A percentile compares a stretch with the other conserved stretches of the same genome.
Evolutionary conservation across 306 rosid genomes (phyloP).

Genomic region (Corylus heterophylla): DNA sequence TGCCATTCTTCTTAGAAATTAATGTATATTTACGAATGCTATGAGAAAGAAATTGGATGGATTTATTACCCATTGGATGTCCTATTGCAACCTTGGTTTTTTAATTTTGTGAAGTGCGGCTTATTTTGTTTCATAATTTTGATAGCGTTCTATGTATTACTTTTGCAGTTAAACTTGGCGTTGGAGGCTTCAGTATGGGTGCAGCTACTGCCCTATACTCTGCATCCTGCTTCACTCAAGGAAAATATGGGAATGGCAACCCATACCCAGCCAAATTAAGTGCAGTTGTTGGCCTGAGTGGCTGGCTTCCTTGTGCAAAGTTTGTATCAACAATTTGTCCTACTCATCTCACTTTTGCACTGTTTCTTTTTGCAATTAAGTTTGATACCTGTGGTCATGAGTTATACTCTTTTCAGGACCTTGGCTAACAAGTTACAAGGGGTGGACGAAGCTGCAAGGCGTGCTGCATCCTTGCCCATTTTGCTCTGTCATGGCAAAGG

Average conservation of each 20-base stretch:
- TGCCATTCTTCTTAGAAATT: neutral
- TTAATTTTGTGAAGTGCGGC: neutral
- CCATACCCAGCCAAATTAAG: conserved; percentile 75
- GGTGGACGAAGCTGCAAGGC: conserved; percentile 56
- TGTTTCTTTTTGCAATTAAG: conserved; percentile 4
- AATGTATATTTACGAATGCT: neutral
- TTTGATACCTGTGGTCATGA: conserved; percentile 17
- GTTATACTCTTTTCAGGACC: conserved; percentile 52
- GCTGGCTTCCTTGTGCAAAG: conserved; percentile 99
- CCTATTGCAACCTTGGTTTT: conserved; percentile 6
- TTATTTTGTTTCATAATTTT: neutral
- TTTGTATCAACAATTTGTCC: conserved; percentile 31
- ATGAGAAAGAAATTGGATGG: neutral
- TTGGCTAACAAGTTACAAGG: conserved; percentile 65
- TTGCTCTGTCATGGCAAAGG: conserved; percentile 97
- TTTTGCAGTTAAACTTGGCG: conserved; percentile 84
- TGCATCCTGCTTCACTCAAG: conserved; percentile 63
- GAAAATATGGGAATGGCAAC: conserved; percentile 70
- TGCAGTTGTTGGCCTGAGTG: conserved; percentile 89
- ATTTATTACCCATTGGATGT: conserved; percentile 6
- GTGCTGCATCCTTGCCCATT: conserved; percentile 76
- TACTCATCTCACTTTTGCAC: conserved; percentile 22
- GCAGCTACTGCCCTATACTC: conserved; percentile 94
- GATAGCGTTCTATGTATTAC: conserved; percentile 11
- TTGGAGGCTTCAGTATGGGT: conserved; percentile 99